Evolutionary conservation across 73 alveolate species (phyloP).

Genomic region (Paramecium octaurelia): DNA sequence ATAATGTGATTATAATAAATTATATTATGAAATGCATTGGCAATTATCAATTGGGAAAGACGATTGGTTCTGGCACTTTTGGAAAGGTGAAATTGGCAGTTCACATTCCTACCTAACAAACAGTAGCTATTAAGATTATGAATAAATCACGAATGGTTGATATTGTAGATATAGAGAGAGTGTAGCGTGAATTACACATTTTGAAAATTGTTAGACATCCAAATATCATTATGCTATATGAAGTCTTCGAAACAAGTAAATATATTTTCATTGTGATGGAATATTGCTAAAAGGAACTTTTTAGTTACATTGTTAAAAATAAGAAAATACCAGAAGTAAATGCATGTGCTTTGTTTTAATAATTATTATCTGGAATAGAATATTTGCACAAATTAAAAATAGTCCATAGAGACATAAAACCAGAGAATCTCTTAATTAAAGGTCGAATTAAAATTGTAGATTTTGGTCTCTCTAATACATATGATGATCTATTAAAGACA

Average conservation of each 20-base stretch:
- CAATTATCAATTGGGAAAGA: constrained; percentile 55
- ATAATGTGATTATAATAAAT: neutral
- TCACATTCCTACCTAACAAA: constrained; percentile 65
- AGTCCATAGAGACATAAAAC: constrained; percentile 92
- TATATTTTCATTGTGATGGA: constrained; percentile 83
- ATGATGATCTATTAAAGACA: constrained; percentile 67
- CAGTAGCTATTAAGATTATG: constrained; percentile 80
- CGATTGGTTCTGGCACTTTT: constrained; percentile 86
- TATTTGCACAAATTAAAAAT: constrained; percentile 80
- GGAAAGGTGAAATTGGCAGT: constrained; percentile 73
- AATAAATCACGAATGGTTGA: constrained; percentile 76
- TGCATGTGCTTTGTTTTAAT: constrained; percentile 88
- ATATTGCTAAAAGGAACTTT: constrained; percentile 81
- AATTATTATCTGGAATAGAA: constrained; percentile 89
- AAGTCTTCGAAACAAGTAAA: constrained; percentile 64
- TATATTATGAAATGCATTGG: constrained; percentile 55
- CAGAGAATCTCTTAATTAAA: constrained; percentile 86
- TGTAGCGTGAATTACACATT: constrained; percentile 77
- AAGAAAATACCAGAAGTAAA: constrained; percentile 73
- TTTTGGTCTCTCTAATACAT: constrained; percentile 81
- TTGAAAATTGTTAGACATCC: constrained; percentile 78
- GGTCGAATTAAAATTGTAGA: constrained; percentile 84
- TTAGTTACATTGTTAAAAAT: constrained; percentile 77
- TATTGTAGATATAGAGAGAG: constrained; percentile 78
- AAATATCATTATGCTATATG: constrained; percentile 78